Evolutionary conservation across 768 basidiomycete genomes (phyloP).

Genomic region (Suillus discolor): DNA sequence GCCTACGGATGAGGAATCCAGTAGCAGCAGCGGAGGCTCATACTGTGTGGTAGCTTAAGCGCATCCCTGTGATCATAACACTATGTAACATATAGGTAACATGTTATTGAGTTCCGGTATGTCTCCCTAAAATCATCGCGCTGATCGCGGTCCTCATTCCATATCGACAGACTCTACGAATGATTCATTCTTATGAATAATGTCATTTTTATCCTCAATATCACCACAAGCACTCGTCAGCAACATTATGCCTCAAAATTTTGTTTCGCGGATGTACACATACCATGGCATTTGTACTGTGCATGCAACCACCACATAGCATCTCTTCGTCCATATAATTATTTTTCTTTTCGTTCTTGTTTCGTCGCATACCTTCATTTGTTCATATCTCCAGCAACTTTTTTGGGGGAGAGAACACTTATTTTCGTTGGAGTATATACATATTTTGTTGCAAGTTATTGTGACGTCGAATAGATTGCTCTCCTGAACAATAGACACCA

Average conservation of each 20-base stretch:
- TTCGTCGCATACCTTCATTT: background rate
- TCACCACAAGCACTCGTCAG: background rate
- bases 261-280: conserved; percentile 13
- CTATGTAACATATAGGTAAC: conserved; percentile 2
- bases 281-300: conserved; percentile 8
- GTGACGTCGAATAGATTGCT: background rate
- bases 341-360: background rate
- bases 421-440: background rate
- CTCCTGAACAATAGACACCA: background rate
- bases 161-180: conserved; percentile 3
- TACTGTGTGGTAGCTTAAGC: conserved; percentile 13
- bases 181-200: background rate
- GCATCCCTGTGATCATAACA: background rate
- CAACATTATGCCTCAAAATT: conserved; percentile 4
- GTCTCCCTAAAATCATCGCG: background rate
- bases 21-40: conserved; percentile 9
- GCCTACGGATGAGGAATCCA: conserved; percentile 11
- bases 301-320: conserved; percentile 8
- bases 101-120: background rate
- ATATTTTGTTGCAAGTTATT: background rate
- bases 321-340: conserved; percentile 10
- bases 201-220: background rate
- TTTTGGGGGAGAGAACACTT: background rate
- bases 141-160: background rate
- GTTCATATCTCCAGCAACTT: background rate